Percentiles rank a stretch among this genome's conserved stretches.
These are phyloP conservation scores for Saccharomyces hybrid DNA, from an alignment of 1,139 yeast species.

Conservation along the genomic window DNA sequence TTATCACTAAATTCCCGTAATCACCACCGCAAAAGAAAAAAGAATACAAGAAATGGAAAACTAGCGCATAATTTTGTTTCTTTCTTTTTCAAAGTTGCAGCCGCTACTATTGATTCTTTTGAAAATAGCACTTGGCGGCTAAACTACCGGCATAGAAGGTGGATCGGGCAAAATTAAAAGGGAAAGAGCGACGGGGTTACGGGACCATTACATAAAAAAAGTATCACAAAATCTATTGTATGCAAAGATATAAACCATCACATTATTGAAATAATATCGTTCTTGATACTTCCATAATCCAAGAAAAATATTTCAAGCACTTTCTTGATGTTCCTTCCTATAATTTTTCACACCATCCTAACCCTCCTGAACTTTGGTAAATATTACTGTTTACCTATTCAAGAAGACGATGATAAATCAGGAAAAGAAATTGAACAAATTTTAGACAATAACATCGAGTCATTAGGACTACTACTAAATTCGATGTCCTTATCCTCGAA, in stretches of 20 bases:
- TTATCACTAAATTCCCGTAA: no score
- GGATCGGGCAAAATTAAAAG: not conserved
- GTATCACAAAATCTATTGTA: not conserved
- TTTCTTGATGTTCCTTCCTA: not conserved
- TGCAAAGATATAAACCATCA: not conserved
- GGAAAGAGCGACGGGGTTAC: not conserved
- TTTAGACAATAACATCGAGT: not conserved
- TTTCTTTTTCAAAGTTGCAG: no score
- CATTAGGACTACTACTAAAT: not conserved
- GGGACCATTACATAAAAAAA: not conserved
- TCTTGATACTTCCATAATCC: not conserved
- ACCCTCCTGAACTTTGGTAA: not conserved
- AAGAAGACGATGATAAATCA: not conserved
- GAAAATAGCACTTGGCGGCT: not conserved
- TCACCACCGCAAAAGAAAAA: no score
- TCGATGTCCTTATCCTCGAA: not conserved
- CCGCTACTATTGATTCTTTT: no score
- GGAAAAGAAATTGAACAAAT: not conserved
- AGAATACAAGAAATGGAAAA: no score
- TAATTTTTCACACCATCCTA: not conserved
- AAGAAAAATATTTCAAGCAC: not conserved
- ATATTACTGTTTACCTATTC: not conserved
- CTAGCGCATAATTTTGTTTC: no score
- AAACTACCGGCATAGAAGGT: no score
- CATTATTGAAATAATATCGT: not conserved